Base-by-base conservation (phyloP, 495 filamentous ascomycete species). In the Friedmanniomyces simplex region DNA sequence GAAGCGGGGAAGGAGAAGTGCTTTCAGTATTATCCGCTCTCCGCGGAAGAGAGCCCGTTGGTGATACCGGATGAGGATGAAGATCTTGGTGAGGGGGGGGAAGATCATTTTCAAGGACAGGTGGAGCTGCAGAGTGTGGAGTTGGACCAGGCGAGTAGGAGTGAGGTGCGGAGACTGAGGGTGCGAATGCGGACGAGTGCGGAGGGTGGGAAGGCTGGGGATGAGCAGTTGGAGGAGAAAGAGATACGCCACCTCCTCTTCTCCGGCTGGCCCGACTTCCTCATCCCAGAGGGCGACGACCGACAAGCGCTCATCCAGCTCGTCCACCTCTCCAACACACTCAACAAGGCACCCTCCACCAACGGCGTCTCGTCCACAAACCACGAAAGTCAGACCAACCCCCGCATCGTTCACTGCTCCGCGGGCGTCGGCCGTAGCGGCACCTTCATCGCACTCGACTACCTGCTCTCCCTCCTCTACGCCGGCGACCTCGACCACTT, bases 391-490 rank as follows among this genome's bases (percentile, higher is more conserved):
- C 52, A 61, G 26, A 54, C 24, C 12, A 95, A 88, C 63, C 89
- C 93, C 8, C 84, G 91, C 37, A 82, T 97, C 53, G 82, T 97
- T 20, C 93, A 97, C 68, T 96, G 91, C 72, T 90, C 86, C 62
- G 93, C 93, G 22, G 93, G 93, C 37, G 94, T 99, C 12, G 93
- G 93, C 22, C 83, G 93, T 51, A 91, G 86, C 18, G 93, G 93
- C 50, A 97, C 93, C 0, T 99, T 97, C 67, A 93, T 99, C 60
- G 86, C 90, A 3, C 80, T 99, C 10, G 94, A 96, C 70, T 86
- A 91, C 65, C 79, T 99, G 47, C 78, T 95, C 43, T 76, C 81
- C 25, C 89, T 95, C 68, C 73, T 97, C 8, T 82, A 88, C 37
- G 80, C 82, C 12, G 94, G 89, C 30, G 76, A 80, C 25, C 70